Conservation (phyloP, 169 alveolate species). For the Eimeria tenella region DNA sequence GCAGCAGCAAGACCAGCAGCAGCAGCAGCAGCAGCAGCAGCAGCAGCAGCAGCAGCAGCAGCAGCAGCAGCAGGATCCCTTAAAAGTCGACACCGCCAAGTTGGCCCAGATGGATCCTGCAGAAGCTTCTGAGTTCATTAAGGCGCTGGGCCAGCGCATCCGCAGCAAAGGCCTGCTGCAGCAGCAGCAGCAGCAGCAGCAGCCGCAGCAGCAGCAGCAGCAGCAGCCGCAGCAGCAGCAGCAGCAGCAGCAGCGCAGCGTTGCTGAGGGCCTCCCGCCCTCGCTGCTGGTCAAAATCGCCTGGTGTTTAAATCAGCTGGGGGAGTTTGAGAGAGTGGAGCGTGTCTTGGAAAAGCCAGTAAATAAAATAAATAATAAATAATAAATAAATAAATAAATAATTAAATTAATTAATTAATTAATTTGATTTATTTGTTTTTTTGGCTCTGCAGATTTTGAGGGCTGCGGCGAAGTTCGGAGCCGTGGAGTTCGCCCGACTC, state of each 20-base stretch:
- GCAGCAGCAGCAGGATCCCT: neutral
- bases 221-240: conserved; percentile 17
- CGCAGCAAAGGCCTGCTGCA: neutral
- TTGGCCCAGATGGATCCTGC: neutral
- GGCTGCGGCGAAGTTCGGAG: conserved; percentile 14
- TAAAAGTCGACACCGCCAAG: neutral
- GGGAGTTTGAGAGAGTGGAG: conserved; percentile 21
- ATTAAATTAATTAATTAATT: neutral
- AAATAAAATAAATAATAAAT: neutral
- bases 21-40: neutral
- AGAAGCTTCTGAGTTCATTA: neutral
- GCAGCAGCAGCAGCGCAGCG: neutral
- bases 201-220: neutral
- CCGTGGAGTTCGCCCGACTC: conserved; percentile 21
- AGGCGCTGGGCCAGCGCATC: neutral
- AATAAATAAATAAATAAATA: neutral
- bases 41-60: conserved; percentile 16
- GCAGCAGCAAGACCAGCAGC: conserved; percentile 19
- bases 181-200: conserved; percentile 41
- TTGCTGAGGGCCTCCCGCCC: conserved; percentile 18
- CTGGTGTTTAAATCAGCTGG: conserved; percentile 27
- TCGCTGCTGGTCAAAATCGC: conserved; percentile 21
- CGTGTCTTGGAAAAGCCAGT: neutral
- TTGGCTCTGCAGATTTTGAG: neutral
- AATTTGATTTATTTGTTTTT: neutral